Evolutionary conservation across 257 asterid species (phyloP), one percentile per base, ranked within the genome.

Genomic region (Solanum pinnatisectum): DNA sequence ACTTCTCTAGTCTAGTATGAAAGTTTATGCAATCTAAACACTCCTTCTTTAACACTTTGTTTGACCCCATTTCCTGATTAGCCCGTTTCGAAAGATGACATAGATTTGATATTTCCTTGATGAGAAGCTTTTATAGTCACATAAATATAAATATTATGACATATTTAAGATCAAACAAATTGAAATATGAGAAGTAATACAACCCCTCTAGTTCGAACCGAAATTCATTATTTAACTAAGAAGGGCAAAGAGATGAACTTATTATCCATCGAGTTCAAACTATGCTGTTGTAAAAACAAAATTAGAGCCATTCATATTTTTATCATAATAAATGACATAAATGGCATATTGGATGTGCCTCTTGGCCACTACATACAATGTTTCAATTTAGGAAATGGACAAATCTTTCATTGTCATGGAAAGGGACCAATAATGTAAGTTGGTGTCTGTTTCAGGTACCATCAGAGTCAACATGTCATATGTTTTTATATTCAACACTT

Each of bases 371-470:
- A n/a, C 63, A 78, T 46, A 18, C 68, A 81, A 46, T 10, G n/a
- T 74, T 39, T 59, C 36, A 74, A 70, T 87, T 71, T 88, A 83
- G 88, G 91, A 91, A 87, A 74, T 91, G 89, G 92, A 90, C 92
- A 91, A 90, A 87, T 76, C 35, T 33, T 87, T 33, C 84, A 63
- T 40, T 87, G 74, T 81, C 85, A 68, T 78, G 35, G 82, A 65
- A 59, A 86, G 76, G 14, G 82, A 81, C 90, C 89, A 76, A 73
- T 86, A 90, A 88, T 89, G 89, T 88, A 89, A 87, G 84, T 84
- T 93, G 90, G 88, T 91, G 23, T 90, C 89, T 88, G 78, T 73
- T 84, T 76, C 89, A 94, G 95, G 90, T 88, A 88, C 96, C 94
- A 93, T 93, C 88, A 71, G 65, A 85, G 84, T 89, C 90, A 92